A percentile compares a stretch with the other conserved stretches of the same genome.
Evolutionary conservation across 148 eudicot species (phyloP).

Genomic region (Chenopodium quinoa): DNA sequence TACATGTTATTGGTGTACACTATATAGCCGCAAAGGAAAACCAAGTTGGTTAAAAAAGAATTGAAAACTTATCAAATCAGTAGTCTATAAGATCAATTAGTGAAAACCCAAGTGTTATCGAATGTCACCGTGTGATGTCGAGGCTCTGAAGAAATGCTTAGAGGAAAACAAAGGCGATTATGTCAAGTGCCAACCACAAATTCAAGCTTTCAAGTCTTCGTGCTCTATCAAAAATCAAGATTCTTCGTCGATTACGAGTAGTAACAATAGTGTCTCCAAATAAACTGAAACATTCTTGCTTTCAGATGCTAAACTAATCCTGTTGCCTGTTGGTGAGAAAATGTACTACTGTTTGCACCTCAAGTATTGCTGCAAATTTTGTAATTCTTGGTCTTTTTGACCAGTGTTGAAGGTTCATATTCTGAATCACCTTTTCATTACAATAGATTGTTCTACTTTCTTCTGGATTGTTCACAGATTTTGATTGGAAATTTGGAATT

Average conservation of each 20-base stretch:
- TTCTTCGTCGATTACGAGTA: no score
- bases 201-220: slow-evolving; percentile 27
- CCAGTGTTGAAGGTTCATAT: background rate
- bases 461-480: background rate
- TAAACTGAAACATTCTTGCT: background rate
- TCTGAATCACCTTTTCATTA: background rate
- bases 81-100: no score
- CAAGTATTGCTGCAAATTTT: no score
- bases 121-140: slow-evolving; percentile 45
- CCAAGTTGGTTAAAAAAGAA: no score
- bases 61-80: no score
- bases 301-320: background rate
- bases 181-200: slow-evolving; percentile 71
- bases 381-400: no score
- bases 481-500: background rate
- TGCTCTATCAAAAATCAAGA: no score
- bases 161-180: slow-evolving; percentile 83
- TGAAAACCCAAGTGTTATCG: no score
- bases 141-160: slow-evolving; percentile 83
- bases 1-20: no score
- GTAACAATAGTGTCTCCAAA: background rate
- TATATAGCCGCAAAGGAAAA: no score
- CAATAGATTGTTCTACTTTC: background rate
- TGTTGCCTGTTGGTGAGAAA: no score
- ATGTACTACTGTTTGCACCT: no score